These are phyloP conservation scores for Plantago rigida DNA, from an alignment of 305 asterid genomes.

Conservation along the genomic window DNA sequence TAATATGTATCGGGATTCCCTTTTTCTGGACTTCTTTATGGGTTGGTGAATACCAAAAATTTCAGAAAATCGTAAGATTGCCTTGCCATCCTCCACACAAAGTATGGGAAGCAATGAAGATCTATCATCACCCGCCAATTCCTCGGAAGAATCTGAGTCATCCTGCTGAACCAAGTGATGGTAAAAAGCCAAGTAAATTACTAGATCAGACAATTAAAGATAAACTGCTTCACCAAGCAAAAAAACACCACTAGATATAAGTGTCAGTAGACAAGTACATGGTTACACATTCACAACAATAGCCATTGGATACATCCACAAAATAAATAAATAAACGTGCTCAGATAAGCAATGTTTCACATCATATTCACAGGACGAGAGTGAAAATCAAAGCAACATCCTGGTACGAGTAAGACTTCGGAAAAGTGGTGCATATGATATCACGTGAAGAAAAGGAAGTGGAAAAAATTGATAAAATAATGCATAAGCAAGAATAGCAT, in stretches of 20 bases:
- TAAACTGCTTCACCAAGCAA: constrained; percentile 17
- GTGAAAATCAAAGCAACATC: background rate
- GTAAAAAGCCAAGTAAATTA: constrained; percentile 28
- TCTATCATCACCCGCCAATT: constrained; percentile 39
- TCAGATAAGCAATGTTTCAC: background rate
- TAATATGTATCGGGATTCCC: constrained; percentile 49
- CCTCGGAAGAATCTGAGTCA: constrained; percentile 41
- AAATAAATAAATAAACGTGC: background rate
- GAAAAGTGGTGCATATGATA: background rate
- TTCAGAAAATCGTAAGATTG: constrained; percentile 80
- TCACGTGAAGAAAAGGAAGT: background rate
- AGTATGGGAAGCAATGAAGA: constrained; percentile 80
- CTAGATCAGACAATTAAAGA: constrained; percentile 19
- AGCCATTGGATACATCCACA: background rate
- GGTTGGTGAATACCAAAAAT: constrained; percentile 80
- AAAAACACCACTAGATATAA: background rate
- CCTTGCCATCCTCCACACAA: constrained; percentile 74
- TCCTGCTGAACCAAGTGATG: constrained; percentile 47
- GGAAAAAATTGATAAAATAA: background rate
- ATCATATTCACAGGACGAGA: background rate
- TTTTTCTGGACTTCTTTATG: constrained; percentile 50
- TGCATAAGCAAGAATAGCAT: background rate
- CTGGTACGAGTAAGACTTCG: background rate
- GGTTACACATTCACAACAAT: background rate
- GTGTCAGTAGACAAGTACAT: constrained; percentile 3